A percentile compares a stretch with the other conserved stretches of the same genome.
These are phyloP conservation scores for Scopulariopsis brevicaulis DNA, from an alignment of 2,329 filamentous ascomycete genomes.

Conservation along the genomic window DNA sequence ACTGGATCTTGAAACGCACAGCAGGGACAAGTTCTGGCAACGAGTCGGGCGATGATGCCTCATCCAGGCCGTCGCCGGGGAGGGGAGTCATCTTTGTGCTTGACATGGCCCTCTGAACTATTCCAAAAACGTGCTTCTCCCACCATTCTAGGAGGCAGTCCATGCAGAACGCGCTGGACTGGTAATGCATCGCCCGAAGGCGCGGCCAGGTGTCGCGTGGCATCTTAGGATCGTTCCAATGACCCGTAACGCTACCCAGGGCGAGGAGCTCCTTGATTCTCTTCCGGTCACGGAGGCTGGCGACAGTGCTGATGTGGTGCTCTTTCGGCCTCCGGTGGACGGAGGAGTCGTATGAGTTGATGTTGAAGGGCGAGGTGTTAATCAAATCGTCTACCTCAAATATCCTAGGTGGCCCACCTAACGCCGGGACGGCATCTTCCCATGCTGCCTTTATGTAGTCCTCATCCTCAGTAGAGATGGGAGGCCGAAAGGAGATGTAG, in stretches of 20 bases:
- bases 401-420: neutral
- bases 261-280: constrained; percentile 1
- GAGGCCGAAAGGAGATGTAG: neutral
- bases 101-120: neutral
- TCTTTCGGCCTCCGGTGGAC: neutral
- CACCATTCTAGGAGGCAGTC: constrained; percentile 4
- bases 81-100: neutral
- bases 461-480: neutral
- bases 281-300: neutral
- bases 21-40: constrained; percentile 2
- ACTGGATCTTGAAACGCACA: constrained; percentile 2
- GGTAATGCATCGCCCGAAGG: neutral
- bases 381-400: neutral
- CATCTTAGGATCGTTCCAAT: neutral
- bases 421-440: neutral
- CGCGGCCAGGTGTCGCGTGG: neutral
- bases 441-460: neutral
- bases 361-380: neutral
- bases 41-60: neutral
- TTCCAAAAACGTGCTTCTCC: neutral
- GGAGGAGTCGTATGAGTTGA: neutral
- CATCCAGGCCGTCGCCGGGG: neutral
- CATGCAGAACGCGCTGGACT: constrained; percentile 3
- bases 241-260: neutral
- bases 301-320: constrained; percentile 1